Base-by-base conservation (phyloP, 495 filamentous ascomycete genomes). In the Parmelia sp. region DNA sequence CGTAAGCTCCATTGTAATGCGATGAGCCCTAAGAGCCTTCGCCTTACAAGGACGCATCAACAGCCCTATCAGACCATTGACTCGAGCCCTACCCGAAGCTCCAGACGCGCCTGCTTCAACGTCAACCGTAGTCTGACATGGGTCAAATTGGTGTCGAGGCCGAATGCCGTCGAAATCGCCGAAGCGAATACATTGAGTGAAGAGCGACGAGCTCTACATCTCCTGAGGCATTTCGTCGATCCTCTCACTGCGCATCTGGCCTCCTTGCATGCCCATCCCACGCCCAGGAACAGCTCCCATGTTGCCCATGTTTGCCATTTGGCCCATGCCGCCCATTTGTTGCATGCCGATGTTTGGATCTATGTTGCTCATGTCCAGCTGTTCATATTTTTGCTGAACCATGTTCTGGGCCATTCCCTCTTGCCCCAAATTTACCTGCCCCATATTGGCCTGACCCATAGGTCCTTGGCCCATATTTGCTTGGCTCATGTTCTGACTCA, bases 291-390 rank as follows among this genome's bases (percentile, higher is more conserved):
- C 49, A 25, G 42, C 37, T 49, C 40, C 55, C 56, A 60, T 53
- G 57, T 23, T 64, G 44, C 35, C 56, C 62, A 64, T 29, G 57
- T 64, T 58, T 58, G 31, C 56, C 56, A 59, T 59, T 9, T 42
- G 33, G 19, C 40, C 62, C 62, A 64, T 64, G 31, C 44, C 44
- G n/a, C 62, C 56, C 31, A 64, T 64, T 64, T 55, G 39, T 31
- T 64, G 62, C 35, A 64, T 39, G 31, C 60, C 60, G 49, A 68
- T 65, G 53, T 49, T 65, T 21, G 66, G 66, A 45, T 68, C 66
- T 53, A 68, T 68, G 27, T 68, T 68, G 58, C 51, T 62, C 63
- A 64, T 65, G 63, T 68, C 66, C 57, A 68, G 40, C 19, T 56
- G 58, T 39, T 61, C 66, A 33, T 55, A 55, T 35, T 55, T 55